A percentile compares a stretch with the other conserved stretches of the same genome.
Conservation (phyloP, 495 filamentous ascomycete species). For the Annulohypoxylon moriforme region DNA sequence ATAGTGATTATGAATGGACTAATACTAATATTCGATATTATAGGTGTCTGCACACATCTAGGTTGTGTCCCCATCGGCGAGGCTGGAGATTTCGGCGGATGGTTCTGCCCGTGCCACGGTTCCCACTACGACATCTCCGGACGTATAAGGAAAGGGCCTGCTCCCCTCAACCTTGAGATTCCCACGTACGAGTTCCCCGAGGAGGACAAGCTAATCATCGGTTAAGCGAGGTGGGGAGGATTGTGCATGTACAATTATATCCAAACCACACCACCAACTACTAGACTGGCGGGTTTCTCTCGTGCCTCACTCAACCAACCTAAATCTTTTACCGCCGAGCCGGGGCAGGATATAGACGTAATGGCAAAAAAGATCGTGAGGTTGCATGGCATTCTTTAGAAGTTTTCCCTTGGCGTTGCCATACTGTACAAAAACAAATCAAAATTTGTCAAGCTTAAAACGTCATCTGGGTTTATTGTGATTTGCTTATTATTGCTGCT, state of each 20-base stretch:
- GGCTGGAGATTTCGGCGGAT: conserved; percentile 96
- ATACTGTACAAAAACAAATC: conserved; percentile 49
- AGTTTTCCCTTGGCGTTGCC: conserved; percentile 40
- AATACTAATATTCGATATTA: conserved; percentile 14
- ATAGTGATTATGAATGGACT: conserved; percentile 4
- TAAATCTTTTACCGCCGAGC: conserved; percentile 21
- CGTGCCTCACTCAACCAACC: conserved; percentile 10
- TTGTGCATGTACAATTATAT: conserved; percentile 42
- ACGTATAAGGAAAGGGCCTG: conserved; percentile 93
- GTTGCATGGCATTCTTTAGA: conserved; percentile 48
- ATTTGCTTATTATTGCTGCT: background rate
- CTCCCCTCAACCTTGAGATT: conserved; percentile 96
- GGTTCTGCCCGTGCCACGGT: conserved; percentile 99
- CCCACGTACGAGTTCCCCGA: conserved; percentile 88
- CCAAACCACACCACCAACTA: conserved; percentile 9
- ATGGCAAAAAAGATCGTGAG: conserved; percentile 46
- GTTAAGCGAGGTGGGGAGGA: conserved; percentile 61
- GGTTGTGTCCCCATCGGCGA: conserved; percentile 99
- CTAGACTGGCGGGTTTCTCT: conserved; percentile 40
- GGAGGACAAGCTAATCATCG: conserved; percentile 81
- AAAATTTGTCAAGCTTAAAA: conserved; percentile 37
- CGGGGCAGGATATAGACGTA: conserved; percentile 41
- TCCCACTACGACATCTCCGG: conserved; percentile 99
- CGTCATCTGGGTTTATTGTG: conserved; percentile 12
- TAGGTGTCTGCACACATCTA: conserved; percentile 97